A percentile compares a stretch with the other conserved stretches of the same genome.
Evolutionary conservation across 345 rosid genomes (phyloP).

Genomic region (Rhodamnia argentea): DNA sequence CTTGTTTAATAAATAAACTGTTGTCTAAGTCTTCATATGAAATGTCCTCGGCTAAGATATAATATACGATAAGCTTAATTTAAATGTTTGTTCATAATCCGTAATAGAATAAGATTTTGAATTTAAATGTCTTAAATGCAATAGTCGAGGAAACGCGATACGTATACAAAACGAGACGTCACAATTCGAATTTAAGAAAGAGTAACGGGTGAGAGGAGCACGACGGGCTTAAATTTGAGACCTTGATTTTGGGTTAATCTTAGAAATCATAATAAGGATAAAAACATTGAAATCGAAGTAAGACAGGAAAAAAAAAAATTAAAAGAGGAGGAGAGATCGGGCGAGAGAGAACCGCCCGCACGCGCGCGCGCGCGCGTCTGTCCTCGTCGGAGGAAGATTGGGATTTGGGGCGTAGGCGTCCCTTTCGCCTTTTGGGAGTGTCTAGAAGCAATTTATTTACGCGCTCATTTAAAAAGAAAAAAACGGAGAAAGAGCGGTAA

Average conservation of each 20-base stretch:
- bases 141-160: background rate
- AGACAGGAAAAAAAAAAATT: background rate
- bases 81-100: accelerated
- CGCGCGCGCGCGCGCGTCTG: background rate
- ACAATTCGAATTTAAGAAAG: too few relatives aligned
- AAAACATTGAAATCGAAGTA: background rate
- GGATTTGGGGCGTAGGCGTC: background rate
- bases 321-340: background rate
- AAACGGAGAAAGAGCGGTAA: background rate
- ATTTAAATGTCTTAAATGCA: too few relatives aligned
- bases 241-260: too few relatives aligned
- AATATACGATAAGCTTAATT: background rate
- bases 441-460: background rate
- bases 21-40: background rate
- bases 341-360: background rate
- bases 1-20: background rate
- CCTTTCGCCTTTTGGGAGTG: background rate
- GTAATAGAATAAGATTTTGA: too few relatives aligned
- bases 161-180: background rate
- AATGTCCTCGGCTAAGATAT: background rate
- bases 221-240: too few relatives aligned
- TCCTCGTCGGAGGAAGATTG: background rate
- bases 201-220: too few relatives aligned
- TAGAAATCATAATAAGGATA: background rate
- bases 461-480: background rate